Percentiles rank a stretch among this genome's conserved stretches.
Evolutionary conservation across 2,329 filamentous ascomycete species (phyloP).

Genomic region (Lecanicillium sp.): DNA sequence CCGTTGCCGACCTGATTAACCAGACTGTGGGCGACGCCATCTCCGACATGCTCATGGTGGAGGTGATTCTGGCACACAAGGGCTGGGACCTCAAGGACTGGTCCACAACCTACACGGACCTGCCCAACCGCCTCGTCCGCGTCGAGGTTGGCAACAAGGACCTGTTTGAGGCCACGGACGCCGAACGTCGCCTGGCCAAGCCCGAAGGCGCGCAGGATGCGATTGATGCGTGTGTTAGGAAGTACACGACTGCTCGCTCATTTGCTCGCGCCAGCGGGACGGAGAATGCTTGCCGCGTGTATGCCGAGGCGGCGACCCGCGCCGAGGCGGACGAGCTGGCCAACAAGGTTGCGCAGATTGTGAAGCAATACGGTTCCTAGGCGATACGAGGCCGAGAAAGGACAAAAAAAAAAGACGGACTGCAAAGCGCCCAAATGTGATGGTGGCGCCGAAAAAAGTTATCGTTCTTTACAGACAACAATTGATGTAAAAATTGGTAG

Average conservation of each 20-base stretch:
- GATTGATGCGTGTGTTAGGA: conserved; percentile 81
- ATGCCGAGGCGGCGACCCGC: conserved; percentile 85
- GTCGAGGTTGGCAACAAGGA: conserved; percentile 85
- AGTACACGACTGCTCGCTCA: conserved; percentile 81
- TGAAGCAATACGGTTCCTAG: conserved; percentile 48
- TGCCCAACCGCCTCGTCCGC: conserved; percentile 90
- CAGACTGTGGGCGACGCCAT: conserved; percentile 95
- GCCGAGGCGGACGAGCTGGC: conserved; percentile 88
- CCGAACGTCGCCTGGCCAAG: conserved; percentile 77
- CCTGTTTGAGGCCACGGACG: conserved; percentile 84
- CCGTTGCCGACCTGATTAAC: conserved; percentile 88
- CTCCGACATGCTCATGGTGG: conserved; percentile 91
- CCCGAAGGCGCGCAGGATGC: conserved; percentile 73
- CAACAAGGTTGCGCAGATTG: conserved; percentile 69
- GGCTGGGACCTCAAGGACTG: conserved; percentile 84
- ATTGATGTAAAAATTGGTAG: background rate
- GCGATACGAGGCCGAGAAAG: background rate
- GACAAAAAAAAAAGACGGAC: conserved; percentile 3
- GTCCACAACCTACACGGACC: conserved; percentile 85
- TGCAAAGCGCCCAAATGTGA: too few relatives aligned
- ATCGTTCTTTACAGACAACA: too few relatives aligned
- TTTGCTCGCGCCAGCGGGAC: conserved; percentile 93
- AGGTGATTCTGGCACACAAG: conserved; percentile 94
- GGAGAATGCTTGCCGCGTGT: conserved; percentile 92
- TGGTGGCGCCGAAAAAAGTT: too few relatives aligned